Base-by-base conservation (phyloP, 306 rosid genomes). In the Sicyos baderoa region DNA sequence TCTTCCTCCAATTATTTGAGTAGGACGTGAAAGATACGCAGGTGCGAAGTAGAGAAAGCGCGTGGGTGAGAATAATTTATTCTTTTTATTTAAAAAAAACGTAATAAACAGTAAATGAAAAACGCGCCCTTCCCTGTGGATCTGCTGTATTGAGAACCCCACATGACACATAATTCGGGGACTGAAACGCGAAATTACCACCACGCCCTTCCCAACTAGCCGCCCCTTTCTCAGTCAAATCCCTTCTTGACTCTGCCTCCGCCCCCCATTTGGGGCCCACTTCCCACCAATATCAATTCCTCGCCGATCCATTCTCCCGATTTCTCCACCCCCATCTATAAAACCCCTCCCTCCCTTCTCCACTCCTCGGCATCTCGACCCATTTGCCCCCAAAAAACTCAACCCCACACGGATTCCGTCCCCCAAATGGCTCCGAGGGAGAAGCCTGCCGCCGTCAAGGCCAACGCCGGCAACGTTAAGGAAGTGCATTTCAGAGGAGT, bases 401-500 rank as follows among this genome's bases (percentile, higher is more conserved):
- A 8, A 16, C 71, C 27, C n/a, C 3, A n/a, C 25, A 23, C 45
- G 11, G 11, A 16, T 4, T 8, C 19, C 63, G 42, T 0, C 19
- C 42, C 5, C 13, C 9, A 2, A 25, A 93, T 93, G 99, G 96
- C 97, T 9, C 99, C 99, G 4, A 87, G 86, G 66, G 95, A 79
- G 5, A 93, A 85, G 78, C 6, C 76, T 6, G 73, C 17, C 6
- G 72, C 29, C 72, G 85, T 45, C 2, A 85, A 84, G 29, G 37
- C 2, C 0, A 76, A 27, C 68, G 27, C 18, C 79, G 78, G 77
- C 17, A 76, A 15, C 65, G 74, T 70, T 0, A 90, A 84, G 75
- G 97, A 93, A 84, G 81, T 81, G 82, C 99, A 93, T 88, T 93
- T 83, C 61, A 71, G 99, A 14, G 99, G 99, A 1, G 99, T 93